These are phyloP conservation scores for Kazachstania psychrophila DNA, from an alignment of 805 yeast species.

Conservation along the genomic window DNA sequence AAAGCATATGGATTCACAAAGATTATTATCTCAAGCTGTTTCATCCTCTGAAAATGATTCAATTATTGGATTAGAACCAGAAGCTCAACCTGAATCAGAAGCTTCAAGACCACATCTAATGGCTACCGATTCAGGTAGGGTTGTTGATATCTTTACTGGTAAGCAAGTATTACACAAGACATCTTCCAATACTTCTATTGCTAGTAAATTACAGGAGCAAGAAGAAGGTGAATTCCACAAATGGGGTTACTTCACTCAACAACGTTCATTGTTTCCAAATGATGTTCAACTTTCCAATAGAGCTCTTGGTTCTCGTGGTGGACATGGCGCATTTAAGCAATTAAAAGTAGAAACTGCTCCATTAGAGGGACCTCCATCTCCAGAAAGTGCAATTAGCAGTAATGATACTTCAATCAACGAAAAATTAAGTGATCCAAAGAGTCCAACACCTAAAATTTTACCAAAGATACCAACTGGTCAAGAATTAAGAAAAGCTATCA, in stretches of 20 bases:
- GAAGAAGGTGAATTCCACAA: conserved; percentile 91
- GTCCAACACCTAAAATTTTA: conserved; percentile 15
- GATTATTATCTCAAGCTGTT: conserved; percentile 7
- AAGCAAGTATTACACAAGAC: conserved; percentile 53
- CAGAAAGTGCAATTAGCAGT: no score
- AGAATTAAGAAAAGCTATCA: conserved; percentile 44
- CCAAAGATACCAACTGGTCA: conserved; percentile 39
- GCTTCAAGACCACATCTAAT: conserved; percentile 51
- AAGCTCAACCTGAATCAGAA: conserved; percentile 1
- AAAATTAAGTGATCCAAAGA: not conserved
- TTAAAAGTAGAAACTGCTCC: no score
- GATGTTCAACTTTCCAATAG: no score
- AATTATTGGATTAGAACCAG: not conserved
- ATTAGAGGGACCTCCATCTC: no score
- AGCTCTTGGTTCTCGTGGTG: no score
- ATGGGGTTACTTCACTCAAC: conserved; percentile 74
- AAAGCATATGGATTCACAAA: conserved; percentile 17
- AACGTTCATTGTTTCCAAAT: conserved; percentile 29
- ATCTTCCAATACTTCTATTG: conserved; percentile 54
- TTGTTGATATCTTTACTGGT: conserved; percentile 61
- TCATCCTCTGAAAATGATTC: no score
- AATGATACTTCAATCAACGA: no score
- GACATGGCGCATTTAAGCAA: no score
- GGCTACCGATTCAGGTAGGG: conserved; percentile 53
- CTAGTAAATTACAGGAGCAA: conserved; percentile 69